Percentiles rank a stretch among this genome's conserved stretches.
These are phyloP conservation scores for Sclerotinia trifoliorum DNA, from an alignment of 2,329 filamentous ascomycete genomes.

Conservation along the genomic window DNA sequence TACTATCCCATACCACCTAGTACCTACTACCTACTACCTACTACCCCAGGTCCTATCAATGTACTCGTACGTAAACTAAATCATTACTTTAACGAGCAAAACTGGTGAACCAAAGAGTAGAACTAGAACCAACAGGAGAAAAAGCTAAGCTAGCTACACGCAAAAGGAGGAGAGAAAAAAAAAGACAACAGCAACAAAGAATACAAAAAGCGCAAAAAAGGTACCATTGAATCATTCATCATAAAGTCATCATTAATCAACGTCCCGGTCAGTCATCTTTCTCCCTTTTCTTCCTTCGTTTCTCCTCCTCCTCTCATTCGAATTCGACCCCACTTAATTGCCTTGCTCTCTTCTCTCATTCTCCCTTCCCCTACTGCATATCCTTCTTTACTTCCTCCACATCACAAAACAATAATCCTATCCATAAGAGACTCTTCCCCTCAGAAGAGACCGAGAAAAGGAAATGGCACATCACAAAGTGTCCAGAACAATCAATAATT, in stretches of 20 bases:
- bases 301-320: no score
- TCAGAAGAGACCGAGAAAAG: neutral
- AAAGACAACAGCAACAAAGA: neutral
- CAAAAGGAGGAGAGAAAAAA: no score
- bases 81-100: neutral
- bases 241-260: constrained; percentile 22
- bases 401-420: neutral
- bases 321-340: no score
- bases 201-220: constrained; percentile 9
- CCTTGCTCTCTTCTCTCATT: neutral
- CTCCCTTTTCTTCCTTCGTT: neutral
- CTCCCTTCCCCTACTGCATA: no score
- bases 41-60: neutral
- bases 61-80: neutral
- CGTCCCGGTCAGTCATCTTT: constrained; percentile 1
- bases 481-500: constrained; percentile 12
- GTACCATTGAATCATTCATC: constrained; percentile 20
- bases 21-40: neutral
- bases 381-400: neutral
- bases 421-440: neutral
- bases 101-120: neutral
- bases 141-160: neutral
- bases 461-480: neutral
- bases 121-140: neutral
- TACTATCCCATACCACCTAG: no score